Base-by-base conservation (phyloP, 306 rosid genomes). In the Rosa persica region DNA sequence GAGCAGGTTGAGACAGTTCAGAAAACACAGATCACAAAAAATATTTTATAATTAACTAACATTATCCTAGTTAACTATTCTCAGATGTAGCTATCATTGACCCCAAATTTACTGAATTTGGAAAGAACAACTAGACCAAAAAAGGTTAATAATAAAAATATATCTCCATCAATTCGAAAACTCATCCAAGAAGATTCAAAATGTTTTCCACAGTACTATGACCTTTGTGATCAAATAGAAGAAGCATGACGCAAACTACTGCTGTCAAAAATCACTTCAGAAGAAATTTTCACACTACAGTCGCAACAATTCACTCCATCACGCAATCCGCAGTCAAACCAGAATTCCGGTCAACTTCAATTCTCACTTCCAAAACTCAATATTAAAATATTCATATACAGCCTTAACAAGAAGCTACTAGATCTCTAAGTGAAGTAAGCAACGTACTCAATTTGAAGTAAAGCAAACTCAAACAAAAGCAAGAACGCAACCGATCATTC, bases 281-380 rank as follows among this genome's bases (percentile, higher is more conserved):
- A 23, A 23, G 68, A 57, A 39, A 15, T 0, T 8, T 40, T 13
- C 54, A 47, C 23, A 6, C 43, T 46, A 72, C 5, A 38, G 1
- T 20, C 20, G 6, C 38, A 54, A 6, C 49, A 73, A 39, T 57
- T 40, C 78, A 74, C 5, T 38, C 27, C 43, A 40, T 8, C 55
- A 43, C 58, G 44, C 70, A 43, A 75, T 27, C 12, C 27, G 8
- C n/a, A n/a, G 69, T 74, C 78, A 74, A 74, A 23, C 54, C 40
- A 15, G 42, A 4, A 39, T 23, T 40, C 30, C 8, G 0, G 69
- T 74, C 68, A 57, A 57, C 40, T 74, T 75, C 79, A 75, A 75
- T 27, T 75, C 46, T 2, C 22, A 74, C 40, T 23, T 9, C 42
- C 54, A 25, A 58, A 44, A 42, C 4, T 10, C 62, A 25, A 9